Percentiles rank a stretch among this genome's conserved stretches.
Conservation (phyloP, 1,139 yeast species). For the Blastobotrys aristatus region DNA sequence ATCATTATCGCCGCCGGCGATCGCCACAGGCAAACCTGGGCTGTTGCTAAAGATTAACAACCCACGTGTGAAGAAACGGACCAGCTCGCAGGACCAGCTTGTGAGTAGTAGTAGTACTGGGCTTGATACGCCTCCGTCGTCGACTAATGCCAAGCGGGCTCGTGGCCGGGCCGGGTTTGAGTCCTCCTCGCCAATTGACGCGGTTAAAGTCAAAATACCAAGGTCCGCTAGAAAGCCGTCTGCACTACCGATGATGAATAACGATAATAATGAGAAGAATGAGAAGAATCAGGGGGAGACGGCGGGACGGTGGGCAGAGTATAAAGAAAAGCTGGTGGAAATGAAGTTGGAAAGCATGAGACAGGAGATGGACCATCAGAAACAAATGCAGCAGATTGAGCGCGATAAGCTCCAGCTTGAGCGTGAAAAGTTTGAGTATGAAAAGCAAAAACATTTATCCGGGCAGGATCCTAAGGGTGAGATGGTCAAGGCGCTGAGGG, state of each 20-base stretch:
- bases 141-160: neutral
- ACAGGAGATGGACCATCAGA: slow-evolving; percentile 3
- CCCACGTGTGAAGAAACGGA: neutral
- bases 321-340: neutral
- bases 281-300: neutral
- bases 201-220: too few relatives aligned
- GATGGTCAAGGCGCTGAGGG: too few relatives aligned
- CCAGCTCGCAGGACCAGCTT: neutral
- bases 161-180: neutral
- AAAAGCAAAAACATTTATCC: neutral
- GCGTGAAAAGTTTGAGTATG: slow-evolving; percentile 3
- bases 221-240: too few relatives aligned
- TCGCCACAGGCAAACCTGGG: neutral
- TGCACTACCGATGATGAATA: neutral
- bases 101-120: too few relatives aligned
- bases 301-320: neutral
- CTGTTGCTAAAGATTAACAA: neutral
- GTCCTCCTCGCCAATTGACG: neutral
- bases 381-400: neutral
- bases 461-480: too few relatives aligned
- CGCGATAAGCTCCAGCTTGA: neutral
- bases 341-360: neutral
- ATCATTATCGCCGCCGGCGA: neutral
- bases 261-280: neutral
- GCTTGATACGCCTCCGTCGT: neutral